Evolutionary conservation across 371 early-diverging fungal species (phyloP).

Genomic region (Mucor mucedo): DNA sequence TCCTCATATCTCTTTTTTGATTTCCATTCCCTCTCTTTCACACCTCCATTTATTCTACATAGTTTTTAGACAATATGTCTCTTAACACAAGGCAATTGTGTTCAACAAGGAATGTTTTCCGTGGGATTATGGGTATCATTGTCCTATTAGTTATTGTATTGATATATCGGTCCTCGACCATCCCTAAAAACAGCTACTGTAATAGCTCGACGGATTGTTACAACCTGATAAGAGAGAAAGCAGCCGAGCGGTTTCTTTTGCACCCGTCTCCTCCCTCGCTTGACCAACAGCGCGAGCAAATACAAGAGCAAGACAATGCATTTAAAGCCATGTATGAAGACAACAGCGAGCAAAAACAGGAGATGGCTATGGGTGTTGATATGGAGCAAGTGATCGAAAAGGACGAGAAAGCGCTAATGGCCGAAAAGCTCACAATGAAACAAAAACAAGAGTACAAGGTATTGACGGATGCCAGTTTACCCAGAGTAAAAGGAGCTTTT

Average conservation of each 20-base stretch:
- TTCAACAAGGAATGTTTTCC: slow-evolving; percentile 19
- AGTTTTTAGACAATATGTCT: slow-evolving; percentile 2
- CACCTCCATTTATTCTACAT: neutral
- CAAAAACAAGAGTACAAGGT: slow-evolving; percentile 31
- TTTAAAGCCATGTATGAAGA: slow-evolving; percentile 16
- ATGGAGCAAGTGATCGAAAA: slow-evolving; percentile 5
- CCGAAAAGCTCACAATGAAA: neutral
- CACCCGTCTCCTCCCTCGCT: neutral
- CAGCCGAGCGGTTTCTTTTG: neutral
- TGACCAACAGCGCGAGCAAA: slow-evolving; percentile 12
- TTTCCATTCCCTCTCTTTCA: neutral
- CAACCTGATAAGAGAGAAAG: slow-evolving; percentile 26
- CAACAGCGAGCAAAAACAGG: neutral
- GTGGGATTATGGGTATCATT: slow-evolving; percentile 2
- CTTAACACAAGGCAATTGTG: slow-evolving; percentile 19
- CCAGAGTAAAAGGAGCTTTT: slow-evolving; percentile 62
- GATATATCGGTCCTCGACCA: slow-evolving; percentile 7
- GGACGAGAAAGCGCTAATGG: neutral
- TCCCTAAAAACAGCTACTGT: slow-evolving; percentile 18
- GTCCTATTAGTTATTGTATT: neutral
- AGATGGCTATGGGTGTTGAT: slow-evolving; percentile 9
- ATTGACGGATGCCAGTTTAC: slow-evolving; percentile 25
- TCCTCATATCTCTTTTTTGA: neutral
- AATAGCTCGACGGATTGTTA: slow-evolving; percentile 30
- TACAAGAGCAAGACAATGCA: slow-evolving; percentile 15